These are phyloP conservation scores for Talaromyces funiculosus DNA, from an alignment of 2,329 filamentous ascomycete genomes.

Conservation along the genomic window DNA sequence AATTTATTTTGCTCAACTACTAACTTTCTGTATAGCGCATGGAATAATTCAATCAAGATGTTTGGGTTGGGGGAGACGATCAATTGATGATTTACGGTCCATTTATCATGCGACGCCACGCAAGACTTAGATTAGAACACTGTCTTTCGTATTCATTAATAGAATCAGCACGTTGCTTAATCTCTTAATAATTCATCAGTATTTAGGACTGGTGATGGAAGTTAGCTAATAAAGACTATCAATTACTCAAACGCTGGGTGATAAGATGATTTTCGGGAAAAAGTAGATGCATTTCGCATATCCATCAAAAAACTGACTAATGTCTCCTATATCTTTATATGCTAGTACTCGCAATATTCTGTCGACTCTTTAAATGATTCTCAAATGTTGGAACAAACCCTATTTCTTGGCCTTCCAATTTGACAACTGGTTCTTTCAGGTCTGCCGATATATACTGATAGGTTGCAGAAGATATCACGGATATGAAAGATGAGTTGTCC, in stretches of 20 bases:
- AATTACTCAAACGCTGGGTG: not conserved
- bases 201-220: not conserved
- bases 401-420: not conserved
- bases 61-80: slow-evolving; percentile 61
- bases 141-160: not conserved
- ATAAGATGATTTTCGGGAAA: not conserved
- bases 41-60: slow-evolving; percentile 73
- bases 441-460: not conserved
- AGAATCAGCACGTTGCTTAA: not conserved
- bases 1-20: not conserved
- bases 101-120: not conserved
- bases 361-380: not conserved
- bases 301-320: not conserved
- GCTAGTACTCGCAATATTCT: not conserved
- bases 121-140: not conserved
- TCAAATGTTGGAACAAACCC: not conserved
- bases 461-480: not conserved
- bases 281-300: too few relatives aligned
- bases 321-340: not conserved
- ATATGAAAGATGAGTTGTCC: not conserved
- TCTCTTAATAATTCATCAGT: not conserved
- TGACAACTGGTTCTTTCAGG: not conserved
- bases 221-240: not conserved
- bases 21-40: slow-evolving; percentile 48
- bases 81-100: not conserved